Conservation (phyloP, 805 yeast genomes). For the Cyberlindnera maritima region DNA sequence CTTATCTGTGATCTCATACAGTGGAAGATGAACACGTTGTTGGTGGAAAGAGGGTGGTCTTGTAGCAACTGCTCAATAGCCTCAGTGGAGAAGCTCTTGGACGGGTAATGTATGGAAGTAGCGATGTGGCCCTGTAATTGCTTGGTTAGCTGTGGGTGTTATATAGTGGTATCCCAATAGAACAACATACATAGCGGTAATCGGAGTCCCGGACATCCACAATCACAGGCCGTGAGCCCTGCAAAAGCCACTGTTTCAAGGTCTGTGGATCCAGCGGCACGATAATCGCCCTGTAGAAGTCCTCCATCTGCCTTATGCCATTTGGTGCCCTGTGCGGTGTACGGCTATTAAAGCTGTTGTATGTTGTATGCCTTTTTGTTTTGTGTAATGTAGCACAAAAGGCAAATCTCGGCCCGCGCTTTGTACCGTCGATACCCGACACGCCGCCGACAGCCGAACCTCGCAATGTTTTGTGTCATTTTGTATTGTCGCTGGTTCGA, state of each 20-base stretch:
- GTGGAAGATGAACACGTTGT: slow-evolving; percentile 18
- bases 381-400: background rate
- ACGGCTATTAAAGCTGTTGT: too few relatives aligned
- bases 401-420: background rate
- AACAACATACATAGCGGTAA: slow-evolving; percentile 5
- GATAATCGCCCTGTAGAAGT: slow-evolving; percentile 2
- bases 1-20: slow-evolving; percentile 26
- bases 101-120: slow-evolving; percentile 14
- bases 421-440: background rate
- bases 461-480: background rate
- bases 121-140: slow-evolving; percentile 11
- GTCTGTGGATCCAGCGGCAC: slow-evolving; percentile 3
- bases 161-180: background rate
- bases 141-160: slow-evolving; percentile 1
- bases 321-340: too few relatives aligned
- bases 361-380: too few relatives aligned
- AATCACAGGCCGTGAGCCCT: slow-evolving; percentile 5
- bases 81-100: slow-evolving; percentile 7
- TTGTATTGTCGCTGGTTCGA: background rate
- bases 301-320: slow-evolving; percentile 4
- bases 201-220: slow-evolving; percentile 25
- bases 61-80: slow-evolving; percentile 4
- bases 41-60: slow-evolving; percentile 1
- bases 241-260: slow-evolving; percentile 12
- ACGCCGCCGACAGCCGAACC: background rate